phyloP scores from a whole-genome alignment of 768 basidiomycete genomes.

The Stropharia rugosoannulata region DNA sequence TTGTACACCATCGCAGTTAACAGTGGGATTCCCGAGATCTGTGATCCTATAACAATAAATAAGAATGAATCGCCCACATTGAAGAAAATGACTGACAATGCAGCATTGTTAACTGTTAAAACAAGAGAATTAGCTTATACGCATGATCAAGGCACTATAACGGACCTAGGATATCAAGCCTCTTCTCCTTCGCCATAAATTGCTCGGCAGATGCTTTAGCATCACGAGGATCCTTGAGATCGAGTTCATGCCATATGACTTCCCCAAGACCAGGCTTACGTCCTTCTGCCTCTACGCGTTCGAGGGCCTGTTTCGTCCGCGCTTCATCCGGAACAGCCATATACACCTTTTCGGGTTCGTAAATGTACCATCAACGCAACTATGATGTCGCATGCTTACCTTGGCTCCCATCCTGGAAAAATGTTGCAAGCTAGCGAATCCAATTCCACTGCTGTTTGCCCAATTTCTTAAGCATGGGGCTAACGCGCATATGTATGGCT shows the following conservation, averaged over 20 bases:
- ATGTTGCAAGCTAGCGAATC: constrained; percentile 48
- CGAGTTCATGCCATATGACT: constrained; percentile 49
- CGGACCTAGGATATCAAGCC: constrained; percentile 56
- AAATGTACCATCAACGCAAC: neutral
- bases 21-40: constrained; percentile 14
- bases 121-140: neutral
- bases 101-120: constrained; percentile 54
- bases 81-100: constrained; percentile 5
- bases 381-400: constrained; percentile 12
- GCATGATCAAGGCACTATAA: neutral
- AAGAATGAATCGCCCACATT: neutral
- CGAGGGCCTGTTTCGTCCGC: constrained; percentile 46
- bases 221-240: constrained; percentile 44
- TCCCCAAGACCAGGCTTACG: constrained; percentile 39
- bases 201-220: constrained; percentile 45
- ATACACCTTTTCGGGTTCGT: constrained; percentile 33
- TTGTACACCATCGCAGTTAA: constrained; percentile 12
- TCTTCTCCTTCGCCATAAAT: constrained; percentile 45
- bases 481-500: too few species aligned
- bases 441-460: constrained; percentile 32
- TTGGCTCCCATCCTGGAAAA: constrained; percentile 54
- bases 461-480: neutral
- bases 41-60: constrained; percentile 6
- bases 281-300: constrained; percentile 32
- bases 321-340: constrained; percentile 48